Percentiles rank a stretch among this genome's conserved stretches.
These are phyloP conservation scores for Periconia digitata DNA, from an alignment of 2,329 filamentous ascomycete genomes.

Conservation along the genomic window DNA sequence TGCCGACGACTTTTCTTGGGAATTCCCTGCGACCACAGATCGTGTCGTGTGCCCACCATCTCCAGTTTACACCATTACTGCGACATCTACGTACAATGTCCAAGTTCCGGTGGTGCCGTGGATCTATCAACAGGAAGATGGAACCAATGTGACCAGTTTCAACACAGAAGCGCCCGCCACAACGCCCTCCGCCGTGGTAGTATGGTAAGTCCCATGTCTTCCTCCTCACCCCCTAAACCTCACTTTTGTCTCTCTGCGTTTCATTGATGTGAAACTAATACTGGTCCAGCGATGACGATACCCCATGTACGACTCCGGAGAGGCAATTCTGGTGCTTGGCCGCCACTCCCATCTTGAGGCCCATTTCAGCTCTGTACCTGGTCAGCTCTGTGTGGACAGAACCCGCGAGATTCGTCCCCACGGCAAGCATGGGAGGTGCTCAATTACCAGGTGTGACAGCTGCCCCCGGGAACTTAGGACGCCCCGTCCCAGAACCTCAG, in stretches of 20 bases:
- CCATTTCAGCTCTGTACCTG: background rate
- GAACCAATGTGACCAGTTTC: conserved; percentile 4
- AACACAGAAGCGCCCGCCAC: background rate
- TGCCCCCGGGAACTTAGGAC: no score
- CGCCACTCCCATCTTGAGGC: background rate
- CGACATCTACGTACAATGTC: background rate
- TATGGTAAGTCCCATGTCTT: background rate
- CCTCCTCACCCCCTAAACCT: background rate
- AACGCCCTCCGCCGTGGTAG: background rate
- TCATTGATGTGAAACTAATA: background rate
- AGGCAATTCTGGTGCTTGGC: background rate
- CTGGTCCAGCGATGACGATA: background rate
- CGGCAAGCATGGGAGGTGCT: background rate
- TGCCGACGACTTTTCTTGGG: no score
- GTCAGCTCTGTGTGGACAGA: background rate
- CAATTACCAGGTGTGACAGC: background rate
- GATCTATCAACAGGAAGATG: conserved; percentile 1
- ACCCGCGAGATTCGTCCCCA: background rate
- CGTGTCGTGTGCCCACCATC: background rate
- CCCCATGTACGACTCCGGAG: background rate
- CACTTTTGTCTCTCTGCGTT: background rate
- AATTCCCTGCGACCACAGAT: background rate
- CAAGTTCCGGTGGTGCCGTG: background rate
- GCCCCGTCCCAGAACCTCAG: no score
- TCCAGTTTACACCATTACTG: background rate